phyloP scores from a whole-genome alignment of 345 rosid genomes.

The Murraya paniculata region DNA sequence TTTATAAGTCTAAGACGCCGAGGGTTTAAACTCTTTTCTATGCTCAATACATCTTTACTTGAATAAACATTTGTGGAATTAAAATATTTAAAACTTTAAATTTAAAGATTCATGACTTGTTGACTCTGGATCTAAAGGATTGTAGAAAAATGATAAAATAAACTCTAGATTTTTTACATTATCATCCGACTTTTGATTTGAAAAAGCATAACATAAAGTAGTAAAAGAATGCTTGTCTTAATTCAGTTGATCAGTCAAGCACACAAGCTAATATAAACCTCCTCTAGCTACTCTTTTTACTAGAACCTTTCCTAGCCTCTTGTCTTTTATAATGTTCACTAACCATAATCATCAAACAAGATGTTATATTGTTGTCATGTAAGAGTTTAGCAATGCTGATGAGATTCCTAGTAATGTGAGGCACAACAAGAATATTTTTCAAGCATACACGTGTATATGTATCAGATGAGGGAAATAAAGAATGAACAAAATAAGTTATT shows the following conservation, averaged over 20 bases:
- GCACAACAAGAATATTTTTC: background rate
- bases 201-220: too few relatives aligned
- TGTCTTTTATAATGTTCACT: background rate
- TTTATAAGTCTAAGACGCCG: too few relatives aligned
- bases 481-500: background rate
- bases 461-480: background rate
- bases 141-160: too few relatives aligned
- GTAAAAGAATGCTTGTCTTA: too few relatives aligned
- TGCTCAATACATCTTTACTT: too few relatives aligned
- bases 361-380: background rate
- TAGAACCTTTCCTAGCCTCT: background rate
- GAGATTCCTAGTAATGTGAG: background rate
- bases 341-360: background rate
- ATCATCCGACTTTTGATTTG: too few relatives aligned
- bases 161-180: too few relatives aligned
- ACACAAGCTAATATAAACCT: background rate
- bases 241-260: background rate
- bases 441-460: background rate
- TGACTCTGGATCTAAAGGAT: too few relatives aligned
- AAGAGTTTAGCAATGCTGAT: background rate
- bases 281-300: background rate
- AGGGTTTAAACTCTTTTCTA: too few relatives aligned
- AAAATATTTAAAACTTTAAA: too few relatives aligned
- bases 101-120: too few relatives aligned
- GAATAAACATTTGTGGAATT: too few relatives aligned